Evolutionary conservation across 2,329 filamentous ascomycete genomes (phyloP), one percentile per base, ranked within the genome.

Genomic region (Diaporthe vaccinii): DNA sequence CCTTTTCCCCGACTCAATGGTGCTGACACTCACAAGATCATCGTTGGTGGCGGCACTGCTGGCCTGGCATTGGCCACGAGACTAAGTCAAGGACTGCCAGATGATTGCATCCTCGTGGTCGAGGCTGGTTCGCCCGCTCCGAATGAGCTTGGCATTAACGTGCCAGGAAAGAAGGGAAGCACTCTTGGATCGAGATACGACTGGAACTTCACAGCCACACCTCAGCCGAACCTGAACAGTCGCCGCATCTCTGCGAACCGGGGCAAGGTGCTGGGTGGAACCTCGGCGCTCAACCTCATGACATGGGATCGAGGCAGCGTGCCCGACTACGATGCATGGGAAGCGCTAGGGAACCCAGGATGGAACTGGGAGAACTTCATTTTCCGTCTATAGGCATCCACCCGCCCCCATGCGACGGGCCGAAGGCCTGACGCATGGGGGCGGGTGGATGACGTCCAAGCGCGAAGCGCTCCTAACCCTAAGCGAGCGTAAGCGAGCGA

Each of bases 211-310:
- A 79, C 82, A 75, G 86, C 86, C 6, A 78, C 78, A 2, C 81
- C 84, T 8, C 86, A 87, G 77, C 72, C 77, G 25, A 82, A 82
- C 2, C 79, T 86, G 5, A 81, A 78, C 3, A 84, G 86, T 0
- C 84, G 87, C 61, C 80, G 69, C 39, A 78, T 88, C 31, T 78
- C 83, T 14, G 87, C 84, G 83, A 83, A 84, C 0, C 80, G 86
- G 20, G 87, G 87, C 9, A 87, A 83, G 74, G 87, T 90, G 0
- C 85, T 94, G 0, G 93, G 93, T 25, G 93, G 92, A 9, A 91
- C 91, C 9, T 89, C 87, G 22, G 89, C 89, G 0, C 85, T 92
- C 65, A 92, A 92, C 77, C 89, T 88, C 77, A 89, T 91, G 88
- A 88, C 90, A 65, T 86, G 85, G 84, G 86, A 85, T 72, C 84